Evolutionary conservation across 179 eudicot genomes (phyloP).

Genomic region (Actinidia polygama): DNA sequence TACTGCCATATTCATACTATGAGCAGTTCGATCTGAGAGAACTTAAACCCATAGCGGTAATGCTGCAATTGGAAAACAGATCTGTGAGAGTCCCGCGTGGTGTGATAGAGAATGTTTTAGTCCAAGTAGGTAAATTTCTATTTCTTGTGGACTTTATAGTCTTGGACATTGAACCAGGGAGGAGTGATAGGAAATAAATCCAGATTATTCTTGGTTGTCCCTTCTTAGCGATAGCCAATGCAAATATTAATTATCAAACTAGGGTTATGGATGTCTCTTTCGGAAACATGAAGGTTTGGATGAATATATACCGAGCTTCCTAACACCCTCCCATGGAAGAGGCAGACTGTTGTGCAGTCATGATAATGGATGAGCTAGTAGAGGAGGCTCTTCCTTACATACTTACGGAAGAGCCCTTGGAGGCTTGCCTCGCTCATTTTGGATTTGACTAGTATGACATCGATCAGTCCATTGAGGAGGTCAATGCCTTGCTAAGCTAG

Average conservation of each 20-base stretch:
- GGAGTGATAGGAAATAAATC: background rate
- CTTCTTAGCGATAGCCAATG: background rate
- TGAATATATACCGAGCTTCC: background rate
- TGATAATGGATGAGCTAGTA: background rate
- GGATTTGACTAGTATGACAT: background rate
- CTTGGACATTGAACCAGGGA: background rate
- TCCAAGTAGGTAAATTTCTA: background rate
- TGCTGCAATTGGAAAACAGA: background rate
- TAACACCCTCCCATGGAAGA: background rate
- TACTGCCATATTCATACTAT: background rate
- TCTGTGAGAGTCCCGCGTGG: background rate
- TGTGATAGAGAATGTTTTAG: background rate
- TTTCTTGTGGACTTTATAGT: background rate
- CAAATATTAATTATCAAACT: background rate
- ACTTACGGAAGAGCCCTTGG: background rate
- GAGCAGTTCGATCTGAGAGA: background rate
- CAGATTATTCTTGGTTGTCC: background rate
- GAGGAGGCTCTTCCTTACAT: background rate
- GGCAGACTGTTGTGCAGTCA: background rate
- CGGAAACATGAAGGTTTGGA: background rate
- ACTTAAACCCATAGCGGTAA: background rate
- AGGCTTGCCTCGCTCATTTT: background rate
- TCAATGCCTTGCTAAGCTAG: background rate
- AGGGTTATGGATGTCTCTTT: background rate
- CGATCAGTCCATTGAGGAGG: background rate